Evolutionary conservation across 345 rosid genomes (phyloP).

Genomic region (Moricandia arvensis): DNA sequence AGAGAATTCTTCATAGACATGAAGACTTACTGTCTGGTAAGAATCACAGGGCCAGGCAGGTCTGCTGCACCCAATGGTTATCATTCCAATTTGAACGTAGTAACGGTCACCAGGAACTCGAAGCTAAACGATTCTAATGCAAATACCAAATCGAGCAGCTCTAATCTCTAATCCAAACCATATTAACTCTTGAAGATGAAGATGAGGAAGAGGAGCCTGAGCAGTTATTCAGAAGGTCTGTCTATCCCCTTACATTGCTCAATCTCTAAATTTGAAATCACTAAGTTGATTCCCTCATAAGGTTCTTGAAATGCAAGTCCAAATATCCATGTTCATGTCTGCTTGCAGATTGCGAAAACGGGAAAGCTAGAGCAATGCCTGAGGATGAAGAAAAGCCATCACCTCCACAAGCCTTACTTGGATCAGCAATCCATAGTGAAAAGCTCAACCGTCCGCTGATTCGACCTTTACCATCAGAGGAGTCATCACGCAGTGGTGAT

Average conservation of each 20-base stretch:
- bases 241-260: conserved; percentile 1
- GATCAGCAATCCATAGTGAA: conserved; percentile 51
- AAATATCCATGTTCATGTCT: neutral
- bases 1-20: conserved; percentile 75
- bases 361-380: conserved; percentile 81
- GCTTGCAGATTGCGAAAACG: conserved; percentile 68
- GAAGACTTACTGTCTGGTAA: conserved; percentile 67
- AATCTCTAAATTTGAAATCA: neutral
- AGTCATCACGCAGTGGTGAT: conserved; percentile 34
- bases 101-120: no score
- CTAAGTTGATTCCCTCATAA: neutral
- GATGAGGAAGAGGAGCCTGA: conserved; percentile 75
- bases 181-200: conserved; percentile 49
- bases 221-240: conserved; percentile 86
- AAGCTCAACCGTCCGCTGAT: conserved; percentile 78
- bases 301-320: conserved; percentile 15
- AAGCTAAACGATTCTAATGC: conserved; percentile 41
- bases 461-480: conserved; percentile 56
- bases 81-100: conserved; percentile 29
- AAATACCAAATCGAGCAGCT: conserved; percentile 42
- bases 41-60: conserved; percentile 42
- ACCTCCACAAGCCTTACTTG: conserved; percentile 48
- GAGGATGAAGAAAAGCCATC: conserved; percentile 63
- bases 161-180: conserved; percentile 41
- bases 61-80: conserved; percentile 31